Evolutionary conservation across 495 filamentous ascomycete genomes (phyloP).

Genomic region (Penicillium subrubescens): DNA sequence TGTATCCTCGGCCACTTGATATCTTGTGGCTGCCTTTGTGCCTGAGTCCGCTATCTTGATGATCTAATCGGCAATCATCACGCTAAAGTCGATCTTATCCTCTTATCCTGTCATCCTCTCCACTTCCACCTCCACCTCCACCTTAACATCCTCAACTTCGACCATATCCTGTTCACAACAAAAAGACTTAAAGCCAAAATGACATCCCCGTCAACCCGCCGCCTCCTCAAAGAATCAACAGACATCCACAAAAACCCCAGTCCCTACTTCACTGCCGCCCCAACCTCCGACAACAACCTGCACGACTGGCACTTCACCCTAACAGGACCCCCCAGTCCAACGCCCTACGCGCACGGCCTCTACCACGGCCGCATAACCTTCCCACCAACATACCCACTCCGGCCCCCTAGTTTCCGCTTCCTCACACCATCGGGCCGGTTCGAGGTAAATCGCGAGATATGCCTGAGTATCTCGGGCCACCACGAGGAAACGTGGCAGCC

Average conservation of each 20-base stretch:
- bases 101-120: conserved; percentile 11
- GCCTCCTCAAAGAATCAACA: conserved; percentile 72
- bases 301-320: conserved; percentile 99
- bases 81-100: neutral
- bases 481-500: conserved; percentile 99
- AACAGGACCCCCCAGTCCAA: conserved; percentile 79
- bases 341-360: conserved; percentile 76
- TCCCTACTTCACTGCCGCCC: conserved; percentile 77
- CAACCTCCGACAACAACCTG: conserved; percentile 77
- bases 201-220: conserved; percentile 51
- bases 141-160: neutral
- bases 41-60: neutral
- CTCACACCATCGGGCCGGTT: conserved; percentile 89
- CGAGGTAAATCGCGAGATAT: conserved; percentile 97
- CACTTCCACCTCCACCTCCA: neutral
- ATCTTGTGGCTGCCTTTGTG: neutral
- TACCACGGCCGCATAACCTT: conserved; percentile 97
- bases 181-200: conserved; percentile 25
- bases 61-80: conserved; percentile 8
- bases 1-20: neutral
- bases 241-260: conserved; percentile 79
- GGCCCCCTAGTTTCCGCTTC: conserved; percentile 92
- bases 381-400: conserved; percentile 83
- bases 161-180: neutral
- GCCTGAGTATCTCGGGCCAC: conserved; percentile 87